Evolutionary conservation across 192 early-diverging fungal species (phyloP).

Genomic region (Gryganskiella cystojenkinii): DNA sequence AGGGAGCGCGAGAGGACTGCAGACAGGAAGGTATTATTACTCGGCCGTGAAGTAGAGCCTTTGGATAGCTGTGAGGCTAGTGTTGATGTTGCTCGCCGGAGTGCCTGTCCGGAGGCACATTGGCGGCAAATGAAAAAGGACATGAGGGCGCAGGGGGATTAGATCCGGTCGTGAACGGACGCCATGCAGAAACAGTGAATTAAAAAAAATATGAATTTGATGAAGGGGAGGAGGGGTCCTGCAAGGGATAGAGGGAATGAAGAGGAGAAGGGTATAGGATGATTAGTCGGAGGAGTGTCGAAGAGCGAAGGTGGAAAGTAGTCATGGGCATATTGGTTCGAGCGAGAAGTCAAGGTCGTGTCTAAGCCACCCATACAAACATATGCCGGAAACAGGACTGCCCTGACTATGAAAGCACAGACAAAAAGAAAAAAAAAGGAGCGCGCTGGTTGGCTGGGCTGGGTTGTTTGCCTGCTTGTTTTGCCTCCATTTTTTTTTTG

Average conservation of each 20-base stretch:
- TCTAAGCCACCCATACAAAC: no score
- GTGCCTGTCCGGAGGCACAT: slow-evolving; percentile 23
- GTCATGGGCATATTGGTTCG: no score
- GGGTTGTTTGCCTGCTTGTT: not conserved
- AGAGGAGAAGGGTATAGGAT: no score
- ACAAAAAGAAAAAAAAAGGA: not conserved
- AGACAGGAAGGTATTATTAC: not conserved
- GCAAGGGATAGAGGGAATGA: no score
- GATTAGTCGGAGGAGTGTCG: no score
- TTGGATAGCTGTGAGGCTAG: not conserved
- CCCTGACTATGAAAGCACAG: not conserved
- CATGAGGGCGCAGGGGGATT: slow-evolving; percentile 20
- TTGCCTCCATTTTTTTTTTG: slow-evolving; percentile 8
- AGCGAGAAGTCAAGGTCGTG: no score
- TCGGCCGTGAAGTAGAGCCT: not conserved
- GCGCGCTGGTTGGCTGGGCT: not conserved
- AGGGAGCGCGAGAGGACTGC: not conserved
- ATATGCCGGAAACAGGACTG: no score
- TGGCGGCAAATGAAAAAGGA: slow-evolving; percentile 44
- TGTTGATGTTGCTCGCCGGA: slow-evolving; percentile 2
- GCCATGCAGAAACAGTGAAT: not conserved
- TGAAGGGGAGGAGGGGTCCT: no score
- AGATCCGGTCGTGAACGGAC: not conserved
- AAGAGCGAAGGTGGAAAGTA: no score
- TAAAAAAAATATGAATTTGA: not conserved